Percentiles rank a stretch among this genome's conserved stretches.
phyloP scores from a whole-genome alignment of 441 rosid species.

The Croton setiger region DNA sequence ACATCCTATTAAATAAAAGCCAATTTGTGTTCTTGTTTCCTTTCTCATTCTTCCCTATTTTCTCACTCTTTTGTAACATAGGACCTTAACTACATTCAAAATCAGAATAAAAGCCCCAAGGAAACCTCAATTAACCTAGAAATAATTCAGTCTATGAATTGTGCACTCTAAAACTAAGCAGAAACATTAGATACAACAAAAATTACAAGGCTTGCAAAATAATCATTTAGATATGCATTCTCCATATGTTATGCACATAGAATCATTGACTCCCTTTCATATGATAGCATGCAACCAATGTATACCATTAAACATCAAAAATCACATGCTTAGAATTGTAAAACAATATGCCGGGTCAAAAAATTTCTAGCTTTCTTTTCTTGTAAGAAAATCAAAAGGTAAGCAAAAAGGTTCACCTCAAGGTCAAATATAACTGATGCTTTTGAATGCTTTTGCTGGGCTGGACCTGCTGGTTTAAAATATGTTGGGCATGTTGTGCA shows the following conservation, averaged over 20 bases:
- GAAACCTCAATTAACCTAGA: background rate
- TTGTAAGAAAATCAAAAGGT: background rate
- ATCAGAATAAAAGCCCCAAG: background rate
- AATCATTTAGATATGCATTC: background rate
- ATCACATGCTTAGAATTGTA: constrained; percentile 4
- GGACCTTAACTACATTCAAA: background rate
- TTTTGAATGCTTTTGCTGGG: constrained; percentile 32
- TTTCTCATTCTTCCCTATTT: background rate
- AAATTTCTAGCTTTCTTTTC: background rate
- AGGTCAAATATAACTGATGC: constrained; percentile 53
- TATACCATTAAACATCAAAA: too few relatives aligned
- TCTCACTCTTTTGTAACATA: background rate
- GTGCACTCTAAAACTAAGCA: background rate
- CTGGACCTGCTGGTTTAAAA: constrained; percentile 34
- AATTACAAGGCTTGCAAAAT: background rate
- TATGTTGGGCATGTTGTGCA: constrained; percentile 84
- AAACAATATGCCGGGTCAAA: constrained; percentile 8
- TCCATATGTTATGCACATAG: background rate
- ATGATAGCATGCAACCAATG: background rate
- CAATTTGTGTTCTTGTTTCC: background rate
- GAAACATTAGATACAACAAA: background rate
- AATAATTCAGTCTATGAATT: background rate
- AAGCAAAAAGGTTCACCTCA: constrained; percentile 33
- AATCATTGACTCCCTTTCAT: background rate
- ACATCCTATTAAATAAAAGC: background rate